Evolutionary conservation across 2,329 filamentous ascomycete species (phyloP).

Genomic region (Cercospora citrullina): DNA sequence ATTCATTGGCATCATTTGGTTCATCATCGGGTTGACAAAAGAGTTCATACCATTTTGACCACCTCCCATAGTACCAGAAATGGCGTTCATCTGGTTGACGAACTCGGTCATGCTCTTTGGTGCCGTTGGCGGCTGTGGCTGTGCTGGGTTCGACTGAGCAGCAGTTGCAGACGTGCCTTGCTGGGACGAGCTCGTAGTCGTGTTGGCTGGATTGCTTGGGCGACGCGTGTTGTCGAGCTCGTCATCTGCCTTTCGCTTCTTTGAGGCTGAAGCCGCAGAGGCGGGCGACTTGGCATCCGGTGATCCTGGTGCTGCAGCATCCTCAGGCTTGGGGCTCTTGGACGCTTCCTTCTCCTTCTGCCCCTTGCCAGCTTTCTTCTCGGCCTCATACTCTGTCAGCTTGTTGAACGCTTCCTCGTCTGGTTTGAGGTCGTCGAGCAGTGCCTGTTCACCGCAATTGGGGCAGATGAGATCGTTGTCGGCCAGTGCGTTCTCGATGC

Average conservation of each 20-base stretch:
- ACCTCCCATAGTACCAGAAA: conserved; percentile 35
- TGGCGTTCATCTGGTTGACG: conserved; percentile 48
- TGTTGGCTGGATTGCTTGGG: conserved; percentile 48
- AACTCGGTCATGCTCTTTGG: conserved; percentile 43
- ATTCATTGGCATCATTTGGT: conserved; percentile 33
- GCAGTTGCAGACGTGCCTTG: conserved; percentile 39
- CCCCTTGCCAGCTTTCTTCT: conserved; percentile 49
- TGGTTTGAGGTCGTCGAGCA: conserved; percentile 84
- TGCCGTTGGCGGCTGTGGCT: conserved; percentile 28
- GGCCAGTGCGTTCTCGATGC: conserved; percentile 98
- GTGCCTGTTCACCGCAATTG: conserved; percentile 83
- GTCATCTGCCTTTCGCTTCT: conserved; percentile 82
- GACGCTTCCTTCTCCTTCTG: conserved; percentile 47
- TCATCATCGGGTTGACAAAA: conserved; percentile 27
- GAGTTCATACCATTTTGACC: conserved; percentile 35
- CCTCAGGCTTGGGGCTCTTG: conserved; percentile 36
- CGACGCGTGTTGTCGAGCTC: conserved; percentile 51
- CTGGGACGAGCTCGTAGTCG: conserved; percentile 41
- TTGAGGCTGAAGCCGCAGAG: conserved; percentile 49
- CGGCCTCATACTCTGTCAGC: conserved; percentile 71
- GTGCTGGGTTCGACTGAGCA: conserved; percentile 38
- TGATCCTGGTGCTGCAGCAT: conserved; percentile 25
- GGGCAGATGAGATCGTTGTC: conserved; percentile 98
- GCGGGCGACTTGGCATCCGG: conserved; percentile 37
- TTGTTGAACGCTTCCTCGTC: conserved; percentile 87